Percentiles rank a stretch among this genome's conserved stretches.
These are phyloP conservation scores for Parathielavia appendiculata DNA, from an alignment of 495 filamentous ascomycete genomes.

Conservation along the genomic window DNA sequence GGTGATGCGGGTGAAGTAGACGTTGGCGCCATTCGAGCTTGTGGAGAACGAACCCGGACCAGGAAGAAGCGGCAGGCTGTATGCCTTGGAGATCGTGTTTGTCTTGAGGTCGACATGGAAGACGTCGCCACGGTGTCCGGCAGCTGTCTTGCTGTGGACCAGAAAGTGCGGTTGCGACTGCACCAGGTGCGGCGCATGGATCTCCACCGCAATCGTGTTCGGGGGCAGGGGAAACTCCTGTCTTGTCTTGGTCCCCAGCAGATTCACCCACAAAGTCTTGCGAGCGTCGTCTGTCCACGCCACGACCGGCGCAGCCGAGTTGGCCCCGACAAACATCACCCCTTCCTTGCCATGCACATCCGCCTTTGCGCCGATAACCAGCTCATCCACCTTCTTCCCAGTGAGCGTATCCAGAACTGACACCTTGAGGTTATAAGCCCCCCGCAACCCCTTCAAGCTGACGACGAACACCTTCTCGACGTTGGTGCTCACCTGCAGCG, in stretches of 20 bases:
- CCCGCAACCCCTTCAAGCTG: constrained; percentile 60
- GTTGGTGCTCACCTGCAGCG: constrained; percentile 75
- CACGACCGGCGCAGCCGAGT: constrained; percentile 75
- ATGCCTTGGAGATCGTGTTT: constrained; percentile 62
- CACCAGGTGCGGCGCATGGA: constrained; percentile 67
- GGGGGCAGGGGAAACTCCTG: constrained; percentile 51
- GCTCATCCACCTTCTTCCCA: constrained; percentile 61
- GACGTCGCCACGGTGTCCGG: constrained; percentile 74
- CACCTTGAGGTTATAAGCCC: constrained; percentile 69
- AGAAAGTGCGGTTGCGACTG: constrained; percentile 74
- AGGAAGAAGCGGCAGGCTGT: constrained; percentile 62
- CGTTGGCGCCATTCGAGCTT: constrained; percentile 69
- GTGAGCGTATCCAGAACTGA: constrained; percentile 63
- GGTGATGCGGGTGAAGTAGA: constrained; percentile 81
- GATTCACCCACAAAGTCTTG: constrained; percentile 69
- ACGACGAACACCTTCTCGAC: constrained; percentile 69
- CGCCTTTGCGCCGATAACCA: constrained; percentile 62
- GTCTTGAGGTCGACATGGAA: constrained; percentile 72
- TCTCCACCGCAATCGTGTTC: constrained; percentile 58
- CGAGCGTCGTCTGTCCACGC: constrained; percentile 70
- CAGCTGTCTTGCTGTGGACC: constrained; percentile 69
- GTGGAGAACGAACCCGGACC: constrained; percentile 72
- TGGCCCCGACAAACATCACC: constrained; percentile 75
- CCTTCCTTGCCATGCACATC: constrained; percentile 63
- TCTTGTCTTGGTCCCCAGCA: constrained; percentile 66